Evolutionary conservation across 31 red algal species (phyloP).

Genomic region (Endocladia muricata): DNA sequence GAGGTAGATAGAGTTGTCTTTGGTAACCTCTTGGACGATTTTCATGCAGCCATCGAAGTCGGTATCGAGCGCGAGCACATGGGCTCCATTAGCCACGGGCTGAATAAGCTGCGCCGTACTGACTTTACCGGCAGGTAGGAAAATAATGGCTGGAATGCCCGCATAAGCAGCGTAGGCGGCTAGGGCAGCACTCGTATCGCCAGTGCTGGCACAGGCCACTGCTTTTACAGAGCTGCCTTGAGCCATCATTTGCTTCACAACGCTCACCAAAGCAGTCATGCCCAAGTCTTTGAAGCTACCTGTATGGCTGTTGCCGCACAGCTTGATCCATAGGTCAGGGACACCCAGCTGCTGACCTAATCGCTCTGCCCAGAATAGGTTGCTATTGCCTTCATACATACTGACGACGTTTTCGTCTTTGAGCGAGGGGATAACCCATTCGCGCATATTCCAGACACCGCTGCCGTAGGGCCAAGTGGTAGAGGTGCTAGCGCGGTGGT

Average conservation of each 20-base stretch:
- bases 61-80: conserved; percentile 88
- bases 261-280: conserved; percentile 94
- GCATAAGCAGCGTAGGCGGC: conserved; percentile 93
- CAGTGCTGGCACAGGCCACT: conserved; percentile 93
- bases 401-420: conserved; percentile 93
- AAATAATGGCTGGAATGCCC: conserved; percentile 90
- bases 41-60: conserved; percentile 99
- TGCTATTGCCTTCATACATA: conserved; percentile 98
- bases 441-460: conserved; percentile 97
- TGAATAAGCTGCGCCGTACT: conserved; percentile 92
- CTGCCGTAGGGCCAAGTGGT: conserved; percentile 97
- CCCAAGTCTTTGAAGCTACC: conserved; percentile 97
- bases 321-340: conserved; percentile 96
- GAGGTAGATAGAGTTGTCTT: conserved; percentile 93
- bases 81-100: conserved; percentile 87
- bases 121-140: conserved; percentile 93
- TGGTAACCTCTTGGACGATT: conserved; percentile 89
- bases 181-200: conserved; percentile 90
- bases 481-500: conserved; percentile 80
- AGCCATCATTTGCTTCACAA: conserved; percentile 93
- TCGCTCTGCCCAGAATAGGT: conserved; percentile 97
- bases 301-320: conserved; percentile 94
- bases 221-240: conserved; percentile 74
- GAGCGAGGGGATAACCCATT: conserved; percentile 95
- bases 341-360: conserved; percentile 92